Evolutionary conservation across 129 eudicot species (phyloP).

Genomic region (Lactuca sativa): DNA sequence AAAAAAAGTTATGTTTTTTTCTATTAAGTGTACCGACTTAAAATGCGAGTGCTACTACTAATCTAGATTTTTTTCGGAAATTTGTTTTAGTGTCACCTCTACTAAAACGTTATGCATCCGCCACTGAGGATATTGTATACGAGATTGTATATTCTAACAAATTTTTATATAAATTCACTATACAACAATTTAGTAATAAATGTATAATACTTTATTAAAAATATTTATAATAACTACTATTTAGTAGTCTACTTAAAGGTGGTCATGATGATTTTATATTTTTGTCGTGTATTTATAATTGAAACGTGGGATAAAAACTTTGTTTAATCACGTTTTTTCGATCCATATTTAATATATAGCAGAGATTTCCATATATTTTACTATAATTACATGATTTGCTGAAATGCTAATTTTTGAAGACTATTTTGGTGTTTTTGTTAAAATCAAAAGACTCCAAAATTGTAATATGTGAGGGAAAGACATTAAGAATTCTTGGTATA

Average conservation of each 20-base stretch:
- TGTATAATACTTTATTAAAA: too few relatives aligned
- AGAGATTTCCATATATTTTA: neutral
- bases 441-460: neutral
- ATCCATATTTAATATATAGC: neutral
- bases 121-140: too few relatives aligned
- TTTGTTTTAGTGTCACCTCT: too few relatives aligned
- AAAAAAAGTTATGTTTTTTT: too few relatives aligned
- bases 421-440: slow-evolving; percentile 4
- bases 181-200: too few relatives aligned
- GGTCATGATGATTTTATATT: neutral
- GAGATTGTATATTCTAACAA: too few relatives aligned
- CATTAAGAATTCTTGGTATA: neutral
- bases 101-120: too few relatives aligned
- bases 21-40: too few relatives aligned
- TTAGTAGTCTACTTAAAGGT: neutral
- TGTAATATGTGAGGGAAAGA: neutral
- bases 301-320: neutral
- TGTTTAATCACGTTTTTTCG: neutral
- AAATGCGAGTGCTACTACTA: too few relatives aligned
- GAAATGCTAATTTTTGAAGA: neutral
- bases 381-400: neutral
- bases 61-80: too few relatives aligned
- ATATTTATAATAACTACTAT: neutral
- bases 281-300: slow-evolving; percentile 5
- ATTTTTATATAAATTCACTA: too few relatives aligned